Base-by-base conservation (phyloP, 805 yeast species). In the Torulaspora quercuum region DNA sequence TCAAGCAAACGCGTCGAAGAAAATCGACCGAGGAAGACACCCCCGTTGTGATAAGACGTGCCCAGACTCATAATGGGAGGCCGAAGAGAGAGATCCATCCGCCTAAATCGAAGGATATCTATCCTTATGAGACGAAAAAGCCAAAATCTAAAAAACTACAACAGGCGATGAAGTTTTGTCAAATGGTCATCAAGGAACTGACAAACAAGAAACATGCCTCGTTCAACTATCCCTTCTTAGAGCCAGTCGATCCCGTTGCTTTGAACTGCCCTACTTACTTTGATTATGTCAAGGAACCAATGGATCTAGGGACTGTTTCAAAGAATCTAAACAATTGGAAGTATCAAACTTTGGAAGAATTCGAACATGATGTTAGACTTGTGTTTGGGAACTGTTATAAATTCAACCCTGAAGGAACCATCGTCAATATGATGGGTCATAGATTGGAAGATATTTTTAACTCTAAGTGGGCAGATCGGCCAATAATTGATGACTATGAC, bases 31-130 rank as follows among this genome's bases (percentile, higher is more conserved):
- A 59, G 24, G 61, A 62, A 4, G 57, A 63, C 11, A 50, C 65
- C 1, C 66, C 68, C 0, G 59, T 61, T 7, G 61, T 60, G n/a
- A 73, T 82, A 33, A 74, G 95, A 58, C 73, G 90, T 40, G 95
- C 87, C 43, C 77, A 82, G 20, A 70, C 74, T 5, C 78, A 80
- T 15, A 84, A 80, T 35, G 92, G 89, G 19, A 73, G 98, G 49
- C 97, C 97, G 24, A 90, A 90, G 63, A 77, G 98, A 49, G 92
- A 87, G 49, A 87, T 92, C 31, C 97, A 89, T 59, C 98, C 98
- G 3, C 98, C 98, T 36, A 82, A 84, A 56, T 85, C 95, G 20
- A 86, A 86, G 56, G 97, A 92, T 58, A 76, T 89, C 61, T 62
- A 61, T 40, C 94, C 95, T 3, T 87, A 86, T 54, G 96, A 88